Evolutionary conservation across 305 asterid species (phyloP).

Genomic region (Fraxinus velutina): DNA sequence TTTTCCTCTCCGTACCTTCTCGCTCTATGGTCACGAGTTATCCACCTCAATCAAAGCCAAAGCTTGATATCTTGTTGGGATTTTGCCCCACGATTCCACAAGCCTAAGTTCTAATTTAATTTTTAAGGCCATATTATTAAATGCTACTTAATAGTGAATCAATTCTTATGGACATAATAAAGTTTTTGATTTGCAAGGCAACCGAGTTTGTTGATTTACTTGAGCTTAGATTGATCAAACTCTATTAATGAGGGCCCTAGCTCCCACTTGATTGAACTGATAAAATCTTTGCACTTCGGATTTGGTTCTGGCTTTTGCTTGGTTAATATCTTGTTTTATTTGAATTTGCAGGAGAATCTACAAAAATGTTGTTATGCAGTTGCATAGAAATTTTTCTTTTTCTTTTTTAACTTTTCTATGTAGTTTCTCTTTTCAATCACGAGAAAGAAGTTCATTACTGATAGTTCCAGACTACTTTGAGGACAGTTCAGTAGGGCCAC

Average conservation of each 20-base stretch:
- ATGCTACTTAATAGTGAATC: neutral
- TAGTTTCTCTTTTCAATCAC: neutral
- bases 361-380: neutral
- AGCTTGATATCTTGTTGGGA: neutral
- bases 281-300: neutral
- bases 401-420: neutral
- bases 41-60: neutral
- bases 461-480: neutral
- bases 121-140: neutral
- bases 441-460: neutral
- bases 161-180: neutral
- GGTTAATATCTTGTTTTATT: neutral
- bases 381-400: neutral
- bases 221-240: neutral
- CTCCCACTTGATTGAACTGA: neutral
- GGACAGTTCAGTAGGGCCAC: neutral
- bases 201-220: neutral
- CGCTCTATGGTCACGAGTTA: neutral
- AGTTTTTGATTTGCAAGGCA: neutral
- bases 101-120: neutral
- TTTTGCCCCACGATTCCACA: neutral
- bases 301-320: neutral
- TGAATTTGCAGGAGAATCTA: neutral
- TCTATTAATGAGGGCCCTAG: neutral
- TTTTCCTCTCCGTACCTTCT: neutral